Evolutionary conservation across 331 rosid genomes (phyloP).

Genomic region (Stylosanthes scabra): DNA sequence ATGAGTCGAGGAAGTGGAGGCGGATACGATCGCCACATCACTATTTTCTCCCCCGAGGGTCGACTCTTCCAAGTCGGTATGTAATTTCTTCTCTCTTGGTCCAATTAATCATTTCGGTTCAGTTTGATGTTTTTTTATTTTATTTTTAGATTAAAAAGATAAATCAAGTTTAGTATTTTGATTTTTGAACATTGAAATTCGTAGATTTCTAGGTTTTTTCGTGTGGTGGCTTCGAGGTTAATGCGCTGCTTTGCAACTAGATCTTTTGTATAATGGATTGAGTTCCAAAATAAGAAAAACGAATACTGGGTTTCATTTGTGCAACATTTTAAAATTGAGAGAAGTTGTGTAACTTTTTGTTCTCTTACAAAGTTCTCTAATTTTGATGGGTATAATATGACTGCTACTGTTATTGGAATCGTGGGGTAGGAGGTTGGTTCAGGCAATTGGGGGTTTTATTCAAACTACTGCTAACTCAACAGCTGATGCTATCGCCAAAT

Average conservation of each 20-base stretch:
- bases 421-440: conserved; percentile 13
- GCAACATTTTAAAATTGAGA: neutral
- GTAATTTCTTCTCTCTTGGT: conserved; percentile 24
- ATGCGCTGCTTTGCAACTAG: neutral
- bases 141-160: neutral
- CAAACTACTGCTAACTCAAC: neutral
- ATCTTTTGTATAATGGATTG: neutral
- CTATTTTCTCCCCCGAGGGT: conserved; percentile 97
- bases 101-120: neutral
- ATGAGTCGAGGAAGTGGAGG: conserved; percentile 99
- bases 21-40: conserved; percentile 98
- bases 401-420: neutral
- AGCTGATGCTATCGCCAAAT: no score
- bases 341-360: neutral
- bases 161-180: neutral
- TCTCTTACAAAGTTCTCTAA: neutral
- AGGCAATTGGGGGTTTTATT: neutral
- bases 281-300: neutral
- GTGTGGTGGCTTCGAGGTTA: neutral
- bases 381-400: neutral
- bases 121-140: neutral
- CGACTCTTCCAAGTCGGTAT: conserved; percentile 98
- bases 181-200: neutral
- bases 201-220: conserved; percentile 9
- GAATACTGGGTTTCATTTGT: neutral